Percentiles rank a stretch among this genome's conserved stretches.
Evolutionary conservation across 495 filamentous ascomycete genomes (phyloP).

Genomic region (Neurospora intermedia): DNA sequence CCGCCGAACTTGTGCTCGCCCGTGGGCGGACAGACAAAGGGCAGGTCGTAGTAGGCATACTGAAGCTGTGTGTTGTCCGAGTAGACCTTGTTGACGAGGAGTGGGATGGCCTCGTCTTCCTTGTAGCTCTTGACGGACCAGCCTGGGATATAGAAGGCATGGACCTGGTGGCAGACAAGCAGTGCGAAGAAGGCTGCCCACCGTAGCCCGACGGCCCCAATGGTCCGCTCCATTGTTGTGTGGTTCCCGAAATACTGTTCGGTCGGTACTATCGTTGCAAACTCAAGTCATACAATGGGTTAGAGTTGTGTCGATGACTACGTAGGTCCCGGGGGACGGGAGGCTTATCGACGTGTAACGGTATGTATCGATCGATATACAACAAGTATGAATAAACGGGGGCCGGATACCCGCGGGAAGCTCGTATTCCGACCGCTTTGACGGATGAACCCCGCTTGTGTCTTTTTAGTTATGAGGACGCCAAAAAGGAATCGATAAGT

Average conservation of each 20-base stretch:
- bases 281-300: neutral
- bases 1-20: slow-evolving; percentile 57
- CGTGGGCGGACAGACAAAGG: slow-evolving; percentile 80
- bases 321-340: neutral
- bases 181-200: slow-evolving; percentile 19
- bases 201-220: slow-evolving; percentile 14
- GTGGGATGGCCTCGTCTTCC: slow-evolving; percentile 68
- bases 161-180: slow-evolving; percentile 20
- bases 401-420: neutral
- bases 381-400: neutral
- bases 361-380: neutral
- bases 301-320: neutral
- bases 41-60: slow-evolving; percentile 88
- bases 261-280: slow-evolving; percentile 3
- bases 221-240: slow-evolving; percentile 17
- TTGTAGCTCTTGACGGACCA: slow-evolving; percentile 74
- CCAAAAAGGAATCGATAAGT: neutral
- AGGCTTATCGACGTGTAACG: neutral
- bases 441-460: neutral
- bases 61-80: slow-evolving; percentile 86
- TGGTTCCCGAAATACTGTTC: neutral
- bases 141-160: slow-evolving; percentile 76
- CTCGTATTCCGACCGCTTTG: neutral
- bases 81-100: slow-evolving; percentile 93
- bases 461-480: neutral